Percentiles rank a stretch among this genome's conserved stretches.
Evolutionary conservation across 73 alveolate genomes (phyloP).

Genomic region (Halteria grandinella): DNA sequence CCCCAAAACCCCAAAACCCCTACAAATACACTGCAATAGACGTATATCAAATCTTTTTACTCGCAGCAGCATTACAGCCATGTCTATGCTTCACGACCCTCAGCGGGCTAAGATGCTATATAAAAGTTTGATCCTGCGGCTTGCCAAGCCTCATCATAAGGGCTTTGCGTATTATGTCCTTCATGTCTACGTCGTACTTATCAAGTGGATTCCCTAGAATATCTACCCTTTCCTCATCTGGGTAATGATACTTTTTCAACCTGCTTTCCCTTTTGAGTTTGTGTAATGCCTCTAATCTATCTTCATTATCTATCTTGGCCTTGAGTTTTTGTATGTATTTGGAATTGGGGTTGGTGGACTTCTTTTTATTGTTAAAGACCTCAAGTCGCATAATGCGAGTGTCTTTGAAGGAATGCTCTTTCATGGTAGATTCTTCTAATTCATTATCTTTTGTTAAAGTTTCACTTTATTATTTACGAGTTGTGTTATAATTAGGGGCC

Average conservation of each 20-base stretch:
- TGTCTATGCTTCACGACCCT: too few species aligned
- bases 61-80: too few species aligned
- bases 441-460: not conserved
- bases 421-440: conserved; percentile 12
- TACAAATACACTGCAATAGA: too few species aligned
- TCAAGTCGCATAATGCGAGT: conserved; percentile 13
- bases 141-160: conserved; percentile 47
- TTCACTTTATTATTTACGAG: too few species aligned
- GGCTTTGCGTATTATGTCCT: conserved; percentile 40
- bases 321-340: conserved; percentile 21
- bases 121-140: conserved; percentile 14
- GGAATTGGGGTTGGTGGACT: conserved; percentile 21
- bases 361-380: not conserved
- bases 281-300: not conserved
- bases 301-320: not conserved
- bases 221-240: not conserved
- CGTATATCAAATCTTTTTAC: too few species aligned
- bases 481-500: not conserved
- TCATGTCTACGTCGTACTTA: conserved; percentile 44
- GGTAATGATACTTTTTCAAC: not conserved
- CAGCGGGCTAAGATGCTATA: conserved; percentile 53
- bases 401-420: conserved; percentile 10
- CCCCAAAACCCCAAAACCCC: too few species aligned
- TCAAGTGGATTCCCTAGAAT: too few species aligned
- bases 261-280: not conserved